These are phyloP conservation scores for Suhomyces prunicola DNA, from an alignment of 805 yeast genomes.

Conservation along the genomic window DNA sequence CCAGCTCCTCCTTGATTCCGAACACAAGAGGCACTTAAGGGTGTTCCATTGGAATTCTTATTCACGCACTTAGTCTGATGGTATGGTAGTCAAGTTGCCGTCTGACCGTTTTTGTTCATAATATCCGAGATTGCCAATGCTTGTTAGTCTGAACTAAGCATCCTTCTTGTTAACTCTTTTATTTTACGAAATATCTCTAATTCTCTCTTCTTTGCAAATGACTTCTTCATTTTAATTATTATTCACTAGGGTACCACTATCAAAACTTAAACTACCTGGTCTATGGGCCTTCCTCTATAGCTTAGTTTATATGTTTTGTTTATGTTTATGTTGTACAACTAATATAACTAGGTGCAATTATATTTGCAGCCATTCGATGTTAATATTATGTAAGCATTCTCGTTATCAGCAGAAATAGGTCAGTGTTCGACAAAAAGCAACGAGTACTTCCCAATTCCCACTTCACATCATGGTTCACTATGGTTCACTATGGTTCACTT, in stretches of 20 bases:
- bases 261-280: background rate
- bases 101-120: background rate
- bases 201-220: conserved; percentile 2
- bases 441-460: background rate
- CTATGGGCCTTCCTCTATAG: background rate
- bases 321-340: conserved; percentile 4
- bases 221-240: conserved; percentile 1
- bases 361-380: background rate
- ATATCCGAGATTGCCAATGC: conserved; percentile 2
- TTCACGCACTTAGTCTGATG: background rate
- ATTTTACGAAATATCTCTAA: background rate
- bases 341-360: background rate
- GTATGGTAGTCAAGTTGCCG: background rate
- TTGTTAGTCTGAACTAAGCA: conserved; percentile 5
- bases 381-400: background rate
- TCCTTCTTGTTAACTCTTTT: conserved; percentile 1
- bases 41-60: background rate
- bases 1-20: background rate
- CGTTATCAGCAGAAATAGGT: background rate
- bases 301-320: conserved; percentile 2
- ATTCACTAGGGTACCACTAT: conserved; percentile 3
- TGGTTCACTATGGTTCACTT: background rate
- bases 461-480: background rate
- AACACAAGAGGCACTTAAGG: background rate
- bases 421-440: background rate